Conservation (phyloP, 108 stramenopile genomes). For the Conticribra guillardii region DNA sequence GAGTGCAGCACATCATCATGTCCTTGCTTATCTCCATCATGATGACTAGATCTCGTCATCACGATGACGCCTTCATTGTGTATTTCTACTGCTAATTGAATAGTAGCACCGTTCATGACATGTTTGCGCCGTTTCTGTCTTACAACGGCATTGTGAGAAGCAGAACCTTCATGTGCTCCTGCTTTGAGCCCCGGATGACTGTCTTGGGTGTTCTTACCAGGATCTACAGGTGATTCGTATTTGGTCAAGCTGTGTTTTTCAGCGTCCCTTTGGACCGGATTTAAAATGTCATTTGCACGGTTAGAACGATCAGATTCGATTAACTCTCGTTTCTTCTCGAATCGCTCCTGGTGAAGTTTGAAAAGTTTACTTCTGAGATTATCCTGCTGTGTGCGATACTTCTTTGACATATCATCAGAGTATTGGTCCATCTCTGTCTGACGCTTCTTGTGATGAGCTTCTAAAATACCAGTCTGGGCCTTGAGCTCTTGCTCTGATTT, state of each 20-base stretch:
- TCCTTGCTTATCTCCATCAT: constrained; percentile 14
- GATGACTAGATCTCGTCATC: constrained; percentile 24
- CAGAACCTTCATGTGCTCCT: constrained; percentile 7
- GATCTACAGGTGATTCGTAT: no score
- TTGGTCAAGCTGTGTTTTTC: not conserved
- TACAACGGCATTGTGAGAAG: constrained; percentile 47
- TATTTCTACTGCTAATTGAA: constrained; percentile 72
- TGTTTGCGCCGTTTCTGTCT: constrained; percentile 77
- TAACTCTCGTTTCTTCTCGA: constrained; percentile 39
- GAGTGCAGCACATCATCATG: constrained; percentile 13
- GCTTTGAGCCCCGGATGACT: not conserved
- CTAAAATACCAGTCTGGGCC: constrained; percentile 53
- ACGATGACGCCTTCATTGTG: constrained; percentile 85
- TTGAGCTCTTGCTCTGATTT: constrained; percentile 52
- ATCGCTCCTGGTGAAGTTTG: constrained; percentile 55
- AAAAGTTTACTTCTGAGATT: constrained; percentile 49
- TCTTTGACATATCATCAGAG: constrained; percentile 36
- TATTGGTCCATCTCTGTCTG: constrained; percentile 44
- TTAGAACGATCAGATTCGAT: no score
- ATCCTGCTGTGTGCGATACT: constrained; percentile 53
- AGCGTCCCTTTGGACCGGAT: no score
- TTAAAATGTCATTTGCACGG: no score
- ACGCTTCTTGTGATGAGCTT: constrained; percentile 59
- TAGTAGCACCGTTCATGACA: constrained; percentile 52
- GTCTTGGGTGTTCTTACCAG: no score